Evolutionary conservation across 768 basidiomycete species (phyloP), one percentile per base, ranked within the genome.

Genomic region (Piloderma croceum): DNA sequence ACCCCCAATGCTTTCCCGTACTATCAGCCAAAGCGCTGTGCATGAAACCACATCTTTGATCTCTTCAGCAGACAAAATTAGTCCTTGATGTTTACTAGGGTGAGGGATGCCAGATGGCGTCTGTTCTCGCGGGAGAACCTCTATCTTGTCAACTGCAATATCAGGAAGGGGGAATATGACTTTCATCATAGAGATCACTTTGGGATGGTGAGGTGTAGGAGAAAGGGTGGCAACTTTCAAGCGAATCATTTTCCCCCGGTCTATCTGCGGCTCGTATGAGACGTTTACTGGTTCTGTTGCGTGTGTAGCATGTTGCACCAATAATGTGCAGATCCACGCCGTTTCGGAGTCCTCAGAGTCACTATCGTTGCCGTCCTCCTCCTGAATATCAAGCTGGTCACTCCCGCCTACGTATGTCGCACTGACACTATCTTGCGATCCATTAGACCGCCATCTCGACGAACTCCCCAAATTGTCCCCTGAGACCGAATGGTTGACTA

Each of bases 321-420:
- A 77, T 47, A 91, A 69, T 15, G 78, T 79, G 55, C 93, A 97
- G 33, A 82, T 80, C 92, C 92, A 98, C 1, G 94, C 90, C 19
- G 90, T 92, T 61, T 98, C 93, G 31, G 88, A 90, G 54, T 97
- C 94, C 57, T 98, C 93, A 0, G 92, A 88, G 48, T 98, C 94
- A 44, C 87, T 90, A 33, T 92, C 90, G 12, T 85, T 81, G 1
- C 72, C 89, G 2, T 75, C 73, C n/a, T n/a, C n/a, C n/a, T n/a
- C n/a, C n/a, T n/a, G n/a, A n/a, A n/a, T n/a, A 27, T 56, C 35
- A 13, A 18, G 6, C 17, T 36, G 5, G 35, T 36, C 35, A 13
- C 15, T 6, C 35, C 15, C 15, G 13, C 27, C 17, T 15, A 25
- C 13, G 15, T 54, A 44, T n/a, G n/a, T n/a, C 24, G 63, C 63